Evolutionary conservation across 2,329 filamentous ascomycete species (phyloP), one percentile per base, ranked within the genome.

Genomic region (Hypoxylon sp.): DNA sequence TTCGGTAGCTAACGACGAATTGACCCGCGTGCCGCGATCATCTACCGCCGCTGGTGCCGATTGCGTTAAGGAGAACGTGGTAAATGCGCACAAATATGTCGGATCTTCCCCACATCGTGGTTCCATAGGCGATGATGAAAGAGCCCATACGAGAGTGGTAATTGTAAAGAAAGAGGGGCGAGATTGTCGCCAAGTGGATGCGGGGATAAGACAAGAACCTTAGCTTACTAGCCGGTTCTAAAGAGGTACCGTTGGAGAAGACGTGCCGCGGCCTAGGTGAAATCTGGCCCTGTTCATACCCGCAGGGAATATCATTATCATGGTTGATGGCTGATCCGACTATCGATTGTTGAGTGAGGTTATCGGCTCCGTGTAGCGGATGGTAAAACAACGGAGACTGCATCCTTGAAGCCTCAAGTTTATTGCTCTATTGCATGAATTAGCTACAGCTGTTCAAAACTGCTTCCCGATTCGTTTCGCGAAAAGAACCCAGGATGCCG

Each of bases 401-500:
- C 24, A n/a, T 56, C 24, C 19, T 50, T 15, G 29, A 53, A 17
- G 44, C 31, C 52, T 54, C 42, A 39, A 46, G 39, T 50, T 39
- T 10, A 24, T 11, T 42, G 15, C 7, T 56, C 24, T 19, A 13
- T 56, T 35, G 8, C 27, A 56, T 35, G 19, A 56, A 37, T 47
- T 32, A 19, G 19, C 46, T n/a, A 44, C 15, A 11, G 31, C 46
- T 61, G 13, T 19, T 58, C 15, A 17, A 53, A 27, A 37, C 8
- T 46, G 24, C 52, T 54, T 53, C 48, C 39, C 39, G 46, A 42
- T 48, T 55, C n/a, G 37, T 63, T 47, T 67, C 63, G 70, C 74
- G 71, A 74, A 74, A 66, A 71, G 66, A 74, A 64, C 64, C 55
- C 65, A 86, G 79, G 68, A 95, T 95, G 91, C 90, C 92, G 53